These are phyloP conservation scores for Ilex asprella DNA, from an alignment of 257 asterid species.

Conservation along the genomic window DNA sequence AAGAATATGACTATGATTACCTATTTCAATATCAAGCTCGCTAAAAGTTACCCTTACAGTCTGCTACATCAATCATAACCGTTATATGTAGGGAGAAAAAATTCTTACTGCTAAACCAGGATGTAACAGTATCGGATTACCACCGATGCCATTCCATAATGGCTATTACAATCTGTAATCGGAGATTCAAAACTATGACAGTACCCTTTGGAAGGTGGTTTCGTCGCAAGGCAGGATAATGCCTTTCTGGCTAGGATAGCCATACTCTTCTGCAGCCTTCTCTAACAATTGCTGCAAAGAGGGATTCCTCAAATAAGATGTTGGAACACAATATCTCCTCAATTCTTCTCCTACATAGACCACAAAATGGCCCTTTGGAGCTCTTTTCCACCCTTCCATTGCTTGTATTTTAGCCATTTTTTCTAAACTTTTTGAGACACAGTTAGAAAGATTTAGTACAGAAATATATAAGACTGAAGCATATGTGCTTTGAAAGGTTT, in stretches of 20 bases:
- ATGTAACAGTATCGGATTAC: no score
- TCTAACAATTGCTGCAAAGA: constrained; percentile 39
- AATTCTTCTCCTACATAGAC: constrained; percentile 51
- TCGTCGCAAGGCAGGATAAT: constrained; percentile 52
- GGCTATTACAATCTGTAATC: no score
- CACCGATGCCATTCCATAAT: no score
- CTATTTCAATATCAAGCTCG: no score
- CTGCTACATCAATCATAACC: no score
- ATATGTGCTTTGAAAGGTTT: not conserved
- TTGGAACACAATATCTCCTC: constrained; percentile 46
- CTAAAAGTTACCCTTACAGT: no score
- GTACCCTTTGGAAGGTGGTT: constrained; percentile 29
- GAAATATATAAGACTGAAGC: no score
- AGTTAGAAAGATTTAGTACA: not conserved
- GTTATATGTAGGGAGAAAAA: no score
- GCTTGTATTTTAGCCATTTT: constrained; percentile 16
- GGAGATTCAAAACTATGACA: not conserved
- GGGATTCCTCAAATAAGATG: constrained; percentile 43
- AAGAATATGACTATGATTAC: no score
- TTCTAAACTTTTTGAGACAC: not conserved
- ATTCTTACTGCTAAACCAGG: no score
- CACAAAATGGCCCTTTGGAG: constrained; percentile 62
- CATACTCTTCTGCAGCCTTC: constrained; percentile 54
- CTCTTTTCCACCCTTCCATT: constrained; percentile 1
- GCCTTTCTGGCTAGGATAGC: constrained; percentile 33